Evolutionary conservation across 1,284 basidiomycete genomes (phyloP).

Genomic region (Xerocomus nothofagi): DNA sequence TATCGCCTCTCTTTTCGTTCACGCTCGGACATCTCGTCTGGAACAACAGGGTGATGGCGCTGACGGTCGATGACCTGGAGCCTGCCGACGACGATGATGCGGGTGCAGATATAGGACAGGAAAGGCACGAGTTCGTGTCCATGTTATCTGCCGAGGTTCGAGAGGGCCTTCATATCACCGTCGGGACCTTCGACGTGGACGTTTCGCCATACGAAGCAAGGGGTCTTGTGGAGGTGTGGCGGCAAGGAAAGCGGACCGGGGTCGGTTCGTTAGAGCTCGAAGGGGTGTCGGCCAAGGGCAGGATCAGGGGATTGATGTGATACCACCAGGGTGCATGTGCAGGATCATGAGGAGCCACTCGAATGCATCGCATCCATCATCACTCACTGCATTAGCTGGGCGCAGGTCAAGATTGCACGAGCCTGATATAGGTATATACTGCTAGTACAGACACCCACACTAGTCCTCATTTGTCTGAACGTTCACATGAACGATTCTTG

Average conservation of each 20-base stretch:
- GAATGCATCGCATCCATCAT: background rate
- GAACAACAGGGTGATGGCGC: slow-evolving; percentile 80
- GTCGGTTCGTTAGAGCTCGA: slow-evolving; percentile 38
- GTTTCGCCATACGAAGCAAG: slow-evolving; percentile 75
- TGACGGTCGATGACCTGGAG: slow-evolving; percentile 60
- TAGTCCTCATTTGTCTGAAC: background rate
- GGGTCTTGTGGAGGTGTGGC: slow-evolving; percentile 60
- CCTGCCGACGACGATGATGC: slow-evolving; percentile 29
- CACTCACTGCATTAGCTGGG: too few species aligned
- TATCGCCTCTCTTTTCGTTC: slow-evolving; percentile 61
- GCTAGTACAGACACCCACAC: too few species aligned
- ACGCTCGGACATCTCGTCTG: slow-evolving; percentile 69
- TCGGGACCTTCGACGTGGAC: slow-evolving; percentile 65
- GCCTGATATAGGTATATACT: background rate
- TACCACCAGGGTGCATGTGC: too few species aligned
- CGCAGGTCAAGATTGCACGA: background rate
- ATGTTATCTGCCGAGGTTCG: slow-evolving; percentile 50
- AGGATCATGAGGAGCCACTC: background rate
- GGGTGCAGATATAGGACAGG: slow-evolving; percentile 33
- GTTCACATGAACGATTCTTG: too few species aligned
- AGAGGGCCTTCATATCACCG: slow-evolving; percentile 78
- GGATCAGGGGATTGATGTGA: slow-evolving; percentile 40
- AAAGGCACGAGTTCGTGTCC: slow-evolving; percentile 49
- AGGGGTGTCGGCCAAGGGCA: slow-evolving; percentile 39
- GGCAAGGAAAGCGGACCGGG: slow-evolving; percentile 36